phyloP scores from a whole-genome alignment of 2,329 filamentous ascomycete species.

The Venturia oleaginea region DNA sequence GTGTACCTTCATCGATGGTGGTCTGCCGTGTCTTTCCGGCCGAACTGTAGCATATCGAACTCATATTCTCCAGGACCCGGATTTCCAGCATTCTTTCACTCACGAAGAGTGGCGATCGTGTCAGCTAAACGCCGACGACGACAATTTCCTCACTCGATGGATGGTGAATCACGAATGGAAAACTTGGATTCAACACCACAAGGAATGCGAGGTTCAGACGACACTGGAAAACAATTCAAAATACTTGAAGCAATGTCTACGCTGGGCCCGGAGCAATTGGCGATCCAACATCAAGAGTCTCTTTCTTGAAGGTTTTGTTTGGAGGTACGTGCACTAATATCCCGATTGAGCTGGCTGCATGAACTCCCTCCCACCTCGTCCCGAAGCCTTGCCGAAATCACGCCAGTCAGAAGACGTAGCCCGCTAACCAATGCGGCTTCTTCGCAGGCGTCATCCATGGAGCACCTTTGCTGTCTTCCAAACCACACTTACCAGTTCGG shows the following conservation, averaged over 20 bases:
- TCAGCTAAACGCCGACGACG: constrained; percentile 90
- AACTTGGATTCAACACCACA: constrained; percentile 90
- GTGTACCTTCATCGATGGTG: constrained; percentile 88
- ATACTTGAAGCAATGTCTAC: constrained; percentile 85
- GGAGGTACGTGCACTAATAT: constrained; percentile 57
- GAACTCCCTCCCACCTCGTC: constrained; percentile 17
- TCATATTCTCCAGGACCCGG: constrained; percentile 73
- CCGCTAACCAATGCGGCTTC: neutral
- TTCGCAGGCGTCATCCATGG: constrained; percentile 73
- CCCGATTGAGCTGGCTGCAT: constrained; percentile 10
- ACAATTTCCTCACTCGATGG: constrained; percentile 98
- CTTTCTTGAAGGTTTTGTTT: constrained; percentile 72
- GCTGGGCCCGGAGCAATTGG: constrained; percentile 98
- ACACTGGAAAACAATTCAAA: constrained; percentile 83
- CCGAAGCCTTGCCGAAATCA: constrained; percentile 18
- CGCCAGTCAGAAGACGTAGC: constrained; percentile 6
- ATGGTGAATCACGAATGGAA: constrained; percentile 87
- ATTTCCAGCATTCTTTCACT: constrained; percentile 82
- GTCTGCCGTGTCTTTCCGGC: constrained; percentile 93
- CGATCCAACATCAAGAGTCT: constrained; percentile 91
- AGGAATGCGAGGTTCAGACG: constrained; percentile 83
- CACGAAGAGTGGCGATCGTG: constrained; percentile 83
- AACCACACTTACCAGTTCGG: constrained; percentile 84
- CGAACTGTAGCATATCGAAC: constrained; percentile 88
- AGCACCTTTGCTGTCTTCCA: constrained; percentile 88